Evolutionary conservation across 805 yeast genomes (phyloP).

Genomic region (Candida chauliodis): DNA sequence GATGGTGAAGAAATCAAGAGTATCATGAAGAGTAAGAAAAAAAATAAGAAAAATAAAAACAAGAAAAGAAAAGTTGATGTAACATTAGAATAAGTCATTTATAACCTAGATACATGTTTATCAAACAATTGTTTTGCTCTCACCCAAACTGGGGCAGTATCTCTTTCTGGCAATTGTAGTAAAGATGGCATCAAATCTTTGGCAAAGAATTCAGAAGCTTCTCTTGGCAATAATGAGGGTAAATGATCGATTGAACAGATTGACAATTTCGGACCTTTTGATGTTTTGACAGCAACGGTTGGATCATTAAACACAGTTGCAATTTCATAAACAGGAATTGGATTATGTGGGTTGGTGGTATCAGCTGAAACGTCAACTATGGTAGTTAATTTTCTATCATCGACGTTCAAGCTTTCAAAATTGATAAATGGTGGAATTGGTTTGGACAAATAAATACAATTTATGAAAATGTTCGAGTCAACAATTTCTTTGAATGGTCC

Average conservation of each 20-base stretch:
- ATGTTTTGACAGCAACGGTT: slow-evolving; percentile 77
- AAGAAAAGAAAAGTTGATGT: slow-evolving; percentile 39
- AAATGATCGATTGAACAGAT: slow-evolving; percentile 95
- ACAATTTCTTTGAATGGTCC: slow-evolving; percentile 96
- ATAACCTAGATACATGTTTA: slow-evolving; percentile 75
- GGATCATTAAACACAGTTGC: slow-evolving; percentile 92
- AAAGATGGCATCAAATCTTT: slow-evolving; percentile 86
- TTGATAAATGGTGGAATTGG: slow-evolving; percentile 92
- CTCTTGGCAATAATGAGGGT: slow-evolving; percentile 95
- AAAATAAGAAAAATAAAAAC: slow-evolving; percentile 12
- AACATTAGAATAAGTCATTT: slow-evolving; percentile 46
- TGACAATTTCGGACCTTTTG: slow-evolving; percentile 79
- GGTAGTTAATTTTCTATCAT: slow-evolving; percentile 75
- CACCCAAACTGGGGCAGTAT: slow-evolving; percentile 85
- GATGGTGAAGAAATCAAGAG: slow-evolving; percentile 65
- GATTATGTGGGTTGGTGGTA: slow-evolving; percentile 97
- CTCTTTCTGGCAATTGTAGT: slow-evolving; percentile 77
- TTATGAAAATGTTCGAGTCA: slow-evolving; percentile 82
- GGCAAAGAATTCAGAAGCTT: slow-evolving; percentile 89
- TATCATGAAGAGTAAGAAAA: slow-evolving; percentile 43
- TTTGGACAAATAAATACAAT: slow-evolving; percentile 90
- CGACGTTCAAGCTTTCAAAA: slow-evolving; percentile 59
- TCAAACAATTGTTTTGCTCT: slow-evolving; percentile 82
- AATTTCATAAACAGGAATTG: slow-evolving; percentile 86
- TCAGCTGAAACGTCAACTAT: slow-evolving; percentile 98